phyloP scores from a whole-genome alignment of 1,284 basidiomycete species.

The Ceratobasidium papillatum region DNA sequence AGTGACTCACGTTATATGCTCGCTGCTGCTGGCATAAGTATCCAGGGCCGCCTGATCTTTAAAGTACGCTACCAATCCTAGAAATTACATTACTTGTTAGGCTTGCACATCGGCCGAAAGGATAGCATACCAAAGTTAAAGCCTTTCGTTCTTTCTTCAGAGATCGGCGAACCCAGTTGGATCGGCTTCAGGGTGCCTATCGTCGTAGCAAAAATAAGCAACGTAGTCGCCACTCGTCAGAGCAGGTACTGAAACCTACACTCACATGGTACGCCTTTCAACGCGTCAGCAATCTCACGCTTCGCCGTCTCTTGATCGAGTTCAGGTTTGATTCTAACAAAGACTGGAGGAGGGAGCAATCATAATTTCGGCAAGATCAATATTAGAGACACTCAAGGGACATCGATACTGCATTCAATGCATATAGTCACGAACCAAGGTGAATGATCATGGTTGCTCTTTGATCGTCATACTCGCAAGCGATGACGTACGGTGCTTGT shows the following conservation, averaged over 20 bases:
- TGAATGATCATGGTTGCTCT: constrained; percentile 6
- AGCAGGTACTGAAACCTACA: not conserved
- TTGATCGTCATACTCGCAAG: not conserved
- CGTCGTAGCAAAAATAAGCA: not conserved
- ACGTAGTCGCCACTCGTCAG: not conserved
- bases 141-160: not conserved
- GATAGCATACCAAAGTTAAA: not conserved
- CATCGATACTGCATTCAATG: not conserved
- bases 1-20: not conserved
- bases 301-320: not conserved
- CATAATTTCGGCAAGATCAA: no score
- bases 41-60: not conserved
- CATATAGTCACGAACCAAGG: not conserved
- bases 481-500: not conserved
- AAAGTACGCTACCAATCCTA: not conserved
- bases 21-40: not conserved
- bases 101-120: no score
- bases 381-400: no score
- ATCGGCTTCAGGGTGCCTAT: not conserved
- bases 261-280: not conserved
- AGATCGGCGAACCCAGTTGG: not conserved
- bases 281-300: not conserved
- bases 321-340: not conserved
- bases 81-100: not conserved
- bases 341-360: not conserved